Evolutionary conservation across 108 stramenopile genomes (phyloP).

Genomic region (Fragilariopsis cylindrus): DNA sequence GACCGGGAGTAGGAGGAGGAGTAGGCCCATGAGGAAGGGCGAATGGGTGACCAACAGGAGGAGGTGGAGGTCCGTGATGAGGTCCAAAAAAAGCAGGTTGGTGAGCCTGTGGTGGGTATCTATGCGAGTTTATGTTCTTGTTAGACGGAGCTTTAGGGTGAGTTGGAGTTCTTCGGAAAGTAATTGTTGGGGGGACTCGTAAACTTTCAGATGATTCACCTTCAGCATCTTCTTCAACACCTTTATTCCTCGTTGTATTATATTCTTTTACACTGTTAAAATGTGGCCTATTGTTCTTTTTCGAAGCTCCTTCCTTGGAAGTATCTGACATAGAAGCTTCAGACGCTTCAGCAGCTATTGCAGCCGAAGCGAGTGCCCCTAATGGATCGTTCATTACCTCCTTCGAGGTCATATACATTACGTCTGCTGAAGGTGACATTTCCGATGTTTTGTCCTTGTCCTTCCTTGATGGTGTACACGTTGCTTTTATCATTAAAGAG

Average conservation of each 20-base stretch:
- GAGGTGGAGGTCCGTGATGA: conserved; percentile 18
- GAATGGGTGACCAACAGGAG: not conserved
- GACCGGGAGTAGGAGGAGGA: conserved; percentile 1
- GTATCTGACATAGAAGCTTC: conserved; percentile 25
- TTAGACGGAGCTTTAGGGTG: conserved; percentile 3
- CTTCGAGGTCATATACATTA: conserved; percentile 19
- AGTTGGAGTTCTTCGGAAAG: conserved; percentile 26
- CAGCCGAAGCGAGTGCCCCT: conserved; percentile 39
- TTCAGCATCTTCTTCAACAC: not conserved
- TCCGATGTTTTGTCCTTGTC: not conserved
- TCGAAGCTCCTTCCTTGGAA: conserved; percentile 17
- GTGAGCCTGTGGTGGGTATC: not conserved
- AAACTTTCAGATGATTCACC: not conserved
- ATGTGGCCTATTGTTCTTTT: not conserved
- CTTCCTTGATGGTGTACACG: conserved; percentile 3
- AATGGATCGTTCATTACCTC: conserved; percentile 40
- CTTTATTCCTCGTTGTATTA: not conserved
- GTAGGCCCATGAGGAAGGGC: conserved; percentile 2
- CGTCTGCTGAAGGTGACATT: conserved; percentile 17
- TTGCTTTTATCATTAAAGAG: conserved; percentile 8
- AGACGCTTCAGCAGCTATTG: conserved; percentile 42
- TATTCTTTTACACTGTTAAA: not conserved
- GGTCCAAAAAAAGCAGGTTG: not conserved
- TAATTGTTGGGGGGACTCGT: conserved; percentile 35
- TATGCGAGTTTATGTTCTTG: not conserved